Evolutionary conservation across 2,329 filamentous ascomycete genomes (phyloP).

Genomic region (Pseudogymnoascus sp.): DNA sequence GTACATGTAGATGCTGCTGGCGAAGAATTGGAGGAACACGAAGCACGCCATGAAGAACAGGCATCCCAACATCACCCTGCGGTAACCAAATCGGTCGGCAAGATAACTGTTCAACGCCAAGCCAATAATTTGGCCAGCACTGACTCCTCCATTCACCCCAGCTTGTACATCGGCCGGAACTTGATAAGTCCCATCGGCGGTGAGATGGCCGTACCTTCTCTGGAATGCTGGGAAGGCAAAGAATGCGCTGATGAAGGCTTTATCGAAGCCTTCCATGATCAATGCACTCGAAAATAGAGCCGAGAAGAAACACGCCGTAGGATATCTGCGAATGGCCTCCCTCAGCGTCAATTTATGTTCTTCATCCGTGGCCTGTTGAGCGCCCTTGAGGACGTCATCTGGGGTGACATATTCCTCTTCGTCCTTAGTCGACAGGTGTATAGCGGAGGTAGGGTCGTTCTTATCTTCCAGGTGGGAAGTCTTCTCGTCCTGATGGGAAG

Average conservation of each 20-base stretch:
- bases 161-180: constrained; percentile 32
- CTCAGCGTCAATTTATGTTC: constrained; percentile 19
- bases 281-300: constrained; percentile 29
- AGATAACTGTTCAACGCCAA: constrained; percentile 19
- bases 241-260: constrained; percentile 28
- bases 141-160: constrained; percentile 22
- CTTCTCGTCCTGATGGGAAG: constrained; percentile 7
- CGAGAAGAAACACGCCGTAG: constrained; percentile 26
- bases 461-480: not conserved
- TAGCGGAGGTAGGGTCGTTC: not conserved
- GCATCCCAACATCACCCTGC: constrained; percentile 19
- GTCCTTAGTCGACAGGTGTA: not conserved
- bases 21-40: constrained; percentile 41
- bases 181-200: constrained; percentile 14
- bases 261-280: constrained; percentile 33
- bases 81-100: constrained; percentile 17
- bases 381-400: constrained; percentile 15
- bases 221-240: constrained; percentile 22
- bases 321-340: constrained; percentile 21
- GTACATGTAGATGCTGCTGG: constrained; percentile 36
- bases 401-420: constrained; percentile 8
- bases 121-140: constrained; percentile 19
- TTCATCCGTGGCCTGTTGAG: constrained; percentile 17
- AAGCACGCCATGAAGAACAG: constrained; percentile 32
- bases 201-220: constrained; percentile 16